Evolutionary conservation across 2,329 filamentous ascomycete species (phyloP), one percentile per base, ranked within the genome.

Genomic region (Aureobasidium uvarum): DNA sequence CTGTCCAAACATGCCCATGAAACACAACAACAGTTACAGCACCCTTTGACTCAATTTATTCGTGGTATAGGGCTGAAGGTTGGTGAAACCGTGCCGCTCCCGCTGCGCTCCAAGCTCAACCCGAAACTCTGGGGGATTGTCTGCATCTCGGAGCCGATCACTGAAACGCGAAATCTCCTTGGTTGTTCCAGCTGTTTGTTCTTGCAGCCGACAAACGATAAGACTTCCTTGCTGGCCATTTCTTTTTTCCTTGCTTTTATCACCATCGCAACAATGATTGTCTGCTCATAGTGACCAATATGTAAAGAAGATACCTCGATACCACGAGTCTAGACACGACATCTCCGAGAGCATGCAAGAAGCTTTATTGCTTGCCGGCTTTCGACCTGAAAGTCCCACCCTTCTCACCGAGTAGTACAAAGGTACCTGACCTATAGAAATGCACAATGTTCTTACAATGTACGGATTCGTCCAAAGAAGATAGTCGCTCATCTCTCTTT

Each of bases 1-100:
- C 41, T 48, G 6, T 25, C 38, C 28, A 31, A 63, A 43, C 46
- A 63, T 23, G 33, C 25, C 18, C 48, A 28, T 62, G 45, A 50
- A 62, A 62, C 54, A 51, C 46, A 31, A 48, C 43, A 48, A 46
- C 41, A 62, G 31, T n/a, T 16, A 20, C 36, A 41, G 39, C 33
- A 41, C n/a, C 20, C 58, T 25, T 25, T 33, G 33, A 62, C 14
- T 51, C 58, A 50, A 62, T 62, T 51, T 50, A 50, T 62, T 51
- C 43, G 38, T 48, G 48, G 38, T 60, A 54, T 63, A 63, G 48
- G 48, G 60, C 60, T 63, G 60, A 54, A 28, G 25, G 18, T 23
- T 43, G 28, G 43, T 54, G 60, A 63, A 63, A 63, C 60, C 60
- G 46, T 43, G 36, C 60, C 48, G 60, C 48, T 52, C 38, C 46